Evolutionary conservation across 352 stramenopile genomes (phyloP).

Genomic region (Pythium diclinum): DNA sequence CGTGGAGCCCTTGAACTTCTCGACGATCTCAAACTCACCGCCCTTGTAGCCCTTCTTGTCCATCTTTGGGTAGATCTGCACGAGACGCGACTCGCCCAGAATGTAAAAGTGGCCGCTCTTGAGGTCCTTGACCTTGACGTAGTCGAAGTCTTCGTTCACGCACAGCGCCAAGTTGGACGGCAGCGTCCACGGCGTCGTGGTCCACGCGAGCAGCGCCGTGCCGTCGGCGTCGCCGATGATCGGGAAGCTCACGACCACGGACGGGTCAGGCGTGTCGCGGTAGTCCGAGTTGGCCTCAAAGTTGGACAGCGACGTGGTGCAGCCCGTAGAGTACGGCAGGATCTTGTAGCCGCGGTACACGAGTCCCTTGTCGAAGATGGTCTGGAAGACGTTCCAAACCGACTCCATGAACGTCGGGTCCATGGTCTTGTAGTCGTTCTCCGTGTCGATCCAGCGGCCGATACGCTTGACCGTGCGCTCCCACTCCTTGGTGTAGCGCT

Average conservation of each 20-base stretch:
- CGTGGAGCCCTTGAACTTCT: slow-evolving; percentile 88
- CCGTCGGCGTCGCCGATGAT: slow-evolving; percentile 83
- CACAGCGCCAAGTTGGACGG: slow-evolving; percentile 98
- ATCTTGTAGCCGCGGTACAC: slow-evolving; percentile 99
- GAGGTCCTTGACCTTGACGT: slow-evolving; percentile 97
- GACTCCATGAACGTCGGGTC: slow-evolving; percentile 99
- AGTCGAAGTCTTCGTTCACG: slow-evolving; percentile 95
- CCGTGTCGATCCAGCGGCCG: slow-evolving; percentile 99
- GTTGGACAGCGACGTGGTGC: slow-evolving; percentile 98
- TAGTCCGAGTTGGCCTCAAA: slow-evolving; percentile 99
- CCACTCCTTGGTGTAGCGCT: slow-evolving; percentile 98
- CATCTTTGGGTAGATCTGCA: slow-evolving; percentile 97
- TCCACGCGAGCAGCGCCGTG: slow-evolving; percentile 94
- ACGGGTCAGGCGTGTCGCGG: slow-evolving; percentile 97
- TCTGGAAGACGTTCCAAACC: slow-evolving; percentile 99
- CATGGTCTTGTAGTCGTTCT: slow-evolving; percentile 99
- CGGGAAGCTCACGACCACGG: slow-evolving; percentile 96
- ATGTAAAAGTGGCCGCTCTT: slow-evolving; percentile 92
- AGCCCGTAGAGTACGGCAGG: slow-evolving; percentile 98
- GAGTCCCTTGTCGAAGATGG: slow-evolving; percentile 97
- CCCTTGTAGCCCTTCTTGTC: slow-evolving; percentile 96
- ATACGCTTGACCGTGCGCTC: slow-evolving; percentile 96
- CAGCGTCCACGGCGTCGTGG: slow-evolving; percentile 99
- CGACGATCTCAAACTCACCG: slow-evolving; percentile 90
- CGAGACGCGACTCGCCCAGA: slow-evolving; percentile 90